phyloP scores from a whole-genome alignment of 306 rosid genomes.

The Fragaria nilgerrensis region DNA sequence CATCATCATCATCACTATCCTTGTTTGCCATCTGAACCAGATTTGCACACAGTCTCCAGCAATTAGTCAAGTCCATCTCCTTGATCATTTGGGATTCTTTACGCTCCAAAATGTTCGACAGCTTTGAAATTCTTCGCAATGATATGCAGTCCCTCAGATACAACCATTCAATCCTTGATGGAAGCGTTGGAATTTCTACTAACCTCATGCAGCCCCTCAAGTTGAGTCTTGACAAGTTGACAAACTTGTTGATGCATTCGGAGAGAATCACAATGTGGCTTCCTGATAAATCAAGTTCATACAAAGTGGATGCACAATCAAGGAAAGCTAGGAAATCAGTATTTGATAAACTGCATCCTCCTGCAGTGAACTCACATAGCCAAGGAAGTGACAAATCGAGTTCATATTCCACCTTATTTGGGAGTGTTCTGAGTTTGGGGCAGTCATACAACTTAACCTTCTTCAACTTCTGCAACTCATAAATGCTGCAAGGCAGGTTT shows the following conservation, averaged over 20 bases:
- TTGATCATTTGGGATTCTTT: background rate
- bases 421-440: background rate
- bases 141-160: background rate
- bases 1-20: background rate
- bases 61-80: background rate
- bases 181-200: background rate
- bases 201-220: background rate
- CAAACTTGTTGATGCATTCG: background rate
- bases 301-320: background rate
- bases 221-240: background rate
- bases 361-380: background rate
- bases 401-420: background rate
- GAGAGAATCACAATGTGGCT: background rate
- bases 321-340: background rate
- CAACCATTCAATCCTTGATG: background rate
- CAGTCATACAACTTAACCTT: background rate
- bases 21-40: background rate
- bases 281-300: background rate
- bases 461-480: background rate
- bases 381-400: background rate
- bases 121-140: constrained; percentile 1
- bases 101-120: background rate
- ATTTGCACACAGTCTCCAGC: background rate
- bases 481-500: background rate
- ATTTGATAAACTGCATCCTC: background rate